Conservation (phyloP, 1,139 yeast genomes). For the Blastobotrys elegans region DNA sequence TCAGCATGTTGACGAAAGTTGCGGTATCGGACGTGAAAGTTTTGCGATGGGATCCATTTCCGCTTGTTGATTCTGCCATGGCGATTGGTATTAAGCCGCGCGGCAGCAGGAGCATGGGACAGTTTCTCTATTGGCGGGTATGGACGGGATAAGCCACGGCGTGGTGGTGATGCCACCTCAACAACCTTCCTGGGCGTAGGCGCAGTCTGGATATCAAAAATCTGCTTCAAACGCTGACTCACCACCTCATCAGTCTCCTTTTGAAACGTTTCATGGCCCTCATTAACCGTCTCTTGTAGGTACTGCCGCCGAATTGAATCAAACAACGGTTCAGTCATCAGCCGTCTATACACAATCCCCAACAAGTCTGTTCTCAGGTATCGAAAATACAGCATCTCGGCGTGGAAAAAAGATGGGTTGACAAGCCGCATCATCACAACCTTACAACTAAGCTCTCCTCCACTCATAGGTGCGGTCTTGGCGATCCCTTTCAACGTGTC, state of each 20-base stretch:
- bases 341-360: not conserved
- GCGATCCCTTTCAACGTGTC: not conserved
- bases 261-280: constrained; percentile 2
- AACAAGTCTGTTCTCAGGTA: constrained; percentile 4
- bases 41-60: not conserved
- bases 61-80: not conserved
- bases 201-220: not conserved
- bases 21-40: not conserved
- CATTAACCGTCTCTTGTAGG: constrained; percentile 1
- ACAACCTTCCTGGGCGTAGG: not conserved
- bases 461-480: constrained; percentile 2
- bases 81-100: not conserved
- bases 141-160: not conserved
- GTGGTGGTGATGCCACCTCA: not conserved
- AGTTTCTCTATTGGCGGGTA: constrained; percentile 1
- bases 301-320: not conserved
- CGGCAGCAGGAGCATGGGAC: constrained; percentile 4
- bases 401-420: constrained; percentile 9
- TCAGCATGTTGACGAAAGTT: not conserved
- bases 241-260: not conserved
- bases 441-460: constrained; percentile 7
- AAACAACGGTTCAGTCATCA: not conserved
- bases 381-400: constrained; percentile 6
- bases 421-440: constrained; percentile 7
- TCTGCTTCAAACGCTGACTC: not conserved